These are phyloP conservation scores for Kurtzmaniella fragi DNA, from an alignment of 805 yeast species.

Conservation along the genomic window DNA sequence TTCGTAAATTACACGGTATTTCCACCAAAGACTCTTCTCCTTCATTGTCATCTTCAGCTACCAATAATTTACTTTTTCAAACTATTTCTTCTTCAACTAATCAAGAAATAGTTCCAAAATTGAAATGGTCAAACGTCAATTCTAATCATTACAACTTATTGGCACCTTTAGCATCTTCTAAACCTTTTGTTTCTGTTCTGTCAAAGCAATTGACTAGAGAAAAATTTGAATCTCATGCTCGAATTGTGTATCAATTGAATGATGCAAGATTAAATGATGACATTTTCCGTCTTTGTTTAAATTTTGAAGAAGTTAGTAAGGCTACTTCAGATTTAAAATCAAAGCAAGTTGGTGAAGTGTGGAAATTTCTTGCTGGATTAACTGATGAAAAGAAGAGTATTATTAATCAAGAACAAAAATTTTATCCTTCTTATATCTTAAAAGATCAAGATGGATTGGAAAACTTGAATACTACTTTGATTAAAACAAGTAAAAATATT, in stretches of 20 bases:
- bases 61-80: slow-evolving; percentile 6
- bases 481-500: slow-evolving; percentile 50
- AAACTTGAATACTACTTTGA: slow-evolving; percentile 40
- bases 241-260: slow-evolving; percentile 64
- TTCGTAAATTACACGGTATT: slow-evolving; percentile 68
- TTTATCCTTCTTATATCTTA: slow-evolving; percentile 11
- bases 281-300: slow-evolving; percentile 53
- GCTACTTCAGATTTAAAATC: slow-evolving; percentile 58
- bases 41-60: slow-evolving; percentile 7
- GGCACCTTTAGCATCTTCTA: background rate
- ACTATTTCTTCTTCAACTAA: background rate
- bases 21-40: slow-evolving; percentile 5
- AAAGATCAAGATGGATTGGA: slow-evolving; percentile 17
- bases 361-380: slow-evolving; percentile 58
- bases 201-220: slow-evolving; percentile 38
- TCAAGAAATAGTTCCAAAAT: background rate
- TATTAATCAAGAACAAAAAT: slow-evolving; percentile 31
- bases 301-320: slow-evolving; percentile 56
- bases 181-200: slow-evolving; percentile 9
- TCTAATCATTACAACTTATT: slow-evolving; percentile 4
- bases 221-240: slow-evolving; percentile 72
- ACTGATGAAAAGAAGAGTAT: slow-evolving; percentile 31
- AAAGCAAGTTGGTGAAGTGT: slow-evolving; percentile 68
- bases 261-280: slow-evolving; percentile 54
- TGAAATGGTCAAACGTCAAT: slow-evolving; percentile 3